Evolutionary conservation across 352 stramenopile species (phyloP), one percentile per base, ranked within the genome.

Genomic region (Globisporangium acanthophoron): DNA sequence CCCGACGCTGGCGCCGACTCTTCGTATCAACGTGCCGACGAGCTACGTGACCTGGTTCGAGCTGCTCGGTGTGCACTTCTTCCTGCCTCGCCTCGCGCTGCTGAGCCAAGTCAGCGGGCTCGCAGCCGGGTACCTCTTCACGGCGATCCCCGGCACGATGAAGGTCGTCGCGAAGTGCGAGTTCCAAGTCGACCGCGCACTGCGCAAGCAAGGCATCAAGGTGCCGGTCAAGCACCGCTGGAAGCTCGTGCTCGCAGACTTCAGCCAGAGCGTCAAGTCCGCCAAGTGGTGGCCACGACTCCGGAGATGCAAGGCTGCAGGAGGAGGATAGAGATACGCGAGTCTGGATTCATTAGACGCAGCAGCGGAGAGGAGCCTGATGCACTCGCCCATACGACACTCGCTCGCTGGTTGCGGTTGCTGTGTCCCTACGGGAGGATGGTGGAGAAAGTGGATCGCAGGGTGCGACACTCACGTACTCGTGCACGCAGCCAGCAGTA

Each of bases 21-120:
- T 27, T 16, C 56, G 57, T 16, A 58, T 86, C 31, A 24, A 24
- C 16, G 41, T 87, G 1, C 70, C 71, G 20, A 70, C 73, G 12
- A 69, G 63, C 15, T 82, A 80, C 46, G 59, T 63, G n/a, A 56
- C 78, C n/a, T 88, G 78, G 76, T 31, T 80, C 33, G 78, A 88
- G 64, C 65, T 88, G 12, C 27, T 82, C 1, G 58, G 80, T 5
- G 74, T 87, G 3, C 73, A 73, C 16, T 50, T 76, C 11, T 52
- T 87, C 35, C 58, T 78, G 6, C 76, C 77, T 2, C 70, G 74
- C 20, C 53, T 71, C 1, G 78, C 76, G 0, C 78, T 87, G 24
- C n/a, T 87, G 27, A 69, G 69, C 9, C 76, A 87, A 59, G 50
- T 84, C 12, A 79, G 66, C 24, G 77, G 77, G 4, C 76, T 88